Conservation (phyloP, 1,284 basidiomycete species). For the Veloboletus limbatus region DNA sequence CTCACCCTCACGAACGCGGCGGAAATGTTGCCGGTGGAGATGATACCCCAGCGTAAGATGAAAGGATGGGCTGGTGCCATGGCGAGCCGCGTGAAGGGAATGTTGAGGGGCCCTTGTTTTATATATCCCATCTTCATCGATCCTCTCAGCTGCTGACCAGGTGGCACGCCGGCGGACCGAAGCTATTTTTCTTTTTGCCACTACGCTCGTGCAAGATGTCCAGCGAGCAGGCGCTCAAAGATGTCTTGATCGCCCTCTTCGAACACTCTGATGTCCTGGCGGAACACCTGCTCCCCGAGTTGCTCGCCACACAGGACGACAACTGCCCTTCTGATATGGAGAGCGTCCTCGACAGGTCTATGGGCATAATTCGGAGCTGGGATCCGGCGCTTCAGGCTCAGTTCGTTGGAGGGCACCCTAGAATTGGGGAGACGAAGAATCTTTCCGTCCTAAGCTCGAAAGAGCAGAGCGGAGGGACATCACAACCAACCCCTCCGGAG, state of each 20-base stretch:
- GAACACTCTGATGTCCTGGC: conserved; percentile 66
- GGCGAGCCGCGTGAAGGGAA: background rate
- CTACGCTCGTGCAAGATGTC: conserved; percentile 8
- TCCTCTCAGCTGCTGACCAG: conserved; percentile 15
- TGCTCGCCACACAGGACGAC: conserved; percentile 32
- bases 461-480: conserved; percentile 62
- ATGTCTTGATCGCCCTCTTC: conserved; percentile 55
- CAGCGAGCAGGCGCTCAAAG: conserved; percentile 30
- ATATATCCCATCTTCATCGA: too few relatives aligned
- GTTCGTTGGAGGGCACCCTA: conserved; percentile 82
- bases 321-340: conserved; percentile 30
- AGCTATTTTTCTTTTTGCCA: background rate
- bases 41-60: conserved; percentile 55
- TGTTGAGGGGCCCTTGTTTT: too few relatives aligned
- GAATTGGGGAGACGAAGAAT: conserved; percentile 79
- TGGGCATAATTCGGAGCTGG: conserved; percentile 57
- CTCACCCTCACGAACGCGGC: conserved; percentile 43
- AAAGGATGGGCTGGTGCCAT: conserved; percentile 33
- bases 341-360: conserved; percentile 60
- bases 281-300: conserved; percentile 54
- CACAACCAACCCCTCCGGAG: conserved; percentile 54
- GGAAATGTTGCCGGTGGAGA: conserved; percentile 51
- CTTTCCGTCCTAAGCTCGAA: conserved; percentile 71
- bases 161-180: conserved; percentile 10
- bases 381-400: conserved; percentile 51